Evolutionary conservation across 257 asterid genomes (phyloP).

Genomic region (Euphrasia confusa): DNA sequence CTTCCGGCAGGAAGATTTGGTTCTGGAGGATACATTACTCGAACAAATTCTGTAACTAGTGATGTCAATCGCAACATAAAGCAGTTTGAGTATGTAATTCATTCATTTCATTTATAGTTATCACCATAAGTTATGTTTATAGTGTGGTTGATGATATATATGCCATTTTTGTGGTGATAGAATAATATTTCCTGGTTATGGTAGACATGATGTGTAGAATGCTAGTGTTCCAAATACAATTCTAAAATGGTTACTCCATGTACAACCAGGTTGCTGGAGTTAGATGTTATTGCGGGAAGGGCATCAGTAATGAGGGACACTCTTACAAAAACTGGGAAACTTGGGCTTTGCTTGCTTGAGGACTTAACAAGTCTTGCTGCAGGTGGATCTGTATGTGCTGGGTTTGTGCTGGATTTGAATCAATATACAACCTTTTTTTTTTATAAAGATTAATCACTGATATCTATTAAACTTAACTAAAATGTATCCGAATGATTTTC

Average conservation of each 20-base stretch:
- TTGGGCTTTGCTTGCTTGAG: slow-evolving; percentile 91
- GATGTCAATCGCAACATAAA: slow-evolving; percentile 90
- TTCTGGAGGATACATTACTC: slow-evolving; percentile 76
- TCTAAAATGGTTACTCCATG: slow-evolving; percentile 22
- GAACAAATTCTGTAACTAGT: slow-evolving; percentile 84
- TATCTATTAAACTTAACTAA: slow-evolving; percentile 17
- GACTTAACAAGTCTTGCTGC: slow-evolving; percentile 99
- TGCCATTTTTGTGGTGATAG: not conserved
- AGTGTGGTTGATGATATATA: slow-evolving; percentile 15
- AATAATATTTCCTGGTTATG: not conserved
- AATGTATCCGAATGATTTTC: not conserved
- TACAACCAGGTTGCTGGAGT: slow-evolving; percentile 69
- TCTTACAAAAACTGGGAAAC: slow-evolving; percentile 71
- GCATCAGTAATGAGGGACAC: slow-evolving; percentile 52
- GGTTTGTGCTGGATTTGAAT: slow-evolving; percentile 48
- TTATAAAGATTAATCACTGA: slow-evolving; percentile 13
- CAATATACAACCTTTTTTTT: slow-evolving; percentile 24
- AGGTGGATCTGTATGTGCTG: slow-evolving; percentile 99
- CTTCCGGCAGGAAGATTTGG: slow-evolving; percentile 79
- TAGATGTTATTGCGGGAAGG: slow-evolving; percentile 62
- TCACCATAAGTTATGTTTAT: slow-evolving; percentile 21
- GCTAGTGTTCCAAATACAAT: slow-evolving; percentile 22
- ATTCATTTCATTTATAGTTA: slow-evolving; percentile 19
- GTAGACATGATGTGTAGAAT: slow-evolving; percentile 21
- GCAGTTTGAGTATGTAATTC: slow-evolving; percentile 66